These are phyloP conservation scores for Metschnikowia colocasiae DNA, from an alignment of 805 yeast genomes.

Conservation along the genomic window DNA sequence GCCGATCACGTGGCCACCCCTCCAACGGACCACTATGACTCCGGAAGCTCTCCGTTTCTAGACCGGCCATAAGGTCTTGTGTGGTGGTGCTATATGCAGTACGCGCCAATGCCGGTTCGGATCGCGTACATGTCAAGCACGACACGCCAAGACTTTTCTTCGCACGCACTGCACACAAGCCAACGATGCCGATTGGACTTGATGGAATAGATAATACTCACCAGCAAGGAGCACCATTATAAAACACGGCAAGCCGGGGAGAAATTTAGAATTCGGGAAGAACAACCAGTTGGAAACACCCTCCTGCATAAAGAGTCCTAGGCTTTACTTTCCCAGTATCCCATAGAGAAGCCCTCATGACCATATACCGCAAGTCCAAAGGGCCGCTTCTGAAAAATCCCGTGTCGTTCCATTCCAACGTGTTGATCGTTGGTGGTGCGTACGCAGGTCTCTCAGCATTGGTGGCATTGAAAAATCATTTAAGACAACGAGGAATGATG, in stretches of 20 bases:
- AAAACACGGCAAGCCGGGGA: not conserved
- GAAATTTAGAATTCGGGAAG: not conserved
- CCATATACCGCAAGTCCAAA: conserved; percentile 7
- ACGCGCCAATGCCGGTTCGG: not conserved
- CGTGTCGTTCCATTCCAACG: conserved; percentile 28
- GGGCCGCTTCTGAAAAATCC: conserved; percentile 11
- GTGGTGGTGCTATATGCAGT: not conserved
- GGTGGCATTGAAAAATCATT: conserved; percentile 26
- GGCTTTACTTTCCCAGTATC: not conserved
- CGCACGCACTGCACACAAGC: conserved; percentile 5
- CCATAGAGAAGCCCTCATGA: not conserved
- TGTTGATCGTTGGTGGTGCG: conserved; percentile 41
- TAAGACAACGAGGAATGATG: conserved; percentile 16
- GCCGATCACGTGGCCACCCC: conserved; percentile 22
- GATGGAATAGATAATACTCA: conserved; percentile 4
- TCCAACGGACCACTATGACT: conserved; percentile 27
- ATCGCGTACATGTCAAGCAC: not conserved
- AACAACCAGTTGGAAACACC: not conserved
- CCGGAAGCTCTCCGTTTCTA: conserved; percentile 44
- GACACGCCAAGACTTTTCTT: conserved; percentile 3
- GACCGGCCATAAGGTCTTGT: not conserved
- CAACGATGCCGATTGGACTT: not conserved
- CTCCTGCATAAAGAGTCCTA: not conserved
- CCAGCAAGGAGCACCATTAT: not conserved
- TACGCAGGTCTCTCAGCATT: conserved; percentile 40